Evolutionary conservation across 169 alveolate species (phyloP), one percentile per base, ranked within the genome.

Genomic region (Cryptosporidium muris): DNA sequence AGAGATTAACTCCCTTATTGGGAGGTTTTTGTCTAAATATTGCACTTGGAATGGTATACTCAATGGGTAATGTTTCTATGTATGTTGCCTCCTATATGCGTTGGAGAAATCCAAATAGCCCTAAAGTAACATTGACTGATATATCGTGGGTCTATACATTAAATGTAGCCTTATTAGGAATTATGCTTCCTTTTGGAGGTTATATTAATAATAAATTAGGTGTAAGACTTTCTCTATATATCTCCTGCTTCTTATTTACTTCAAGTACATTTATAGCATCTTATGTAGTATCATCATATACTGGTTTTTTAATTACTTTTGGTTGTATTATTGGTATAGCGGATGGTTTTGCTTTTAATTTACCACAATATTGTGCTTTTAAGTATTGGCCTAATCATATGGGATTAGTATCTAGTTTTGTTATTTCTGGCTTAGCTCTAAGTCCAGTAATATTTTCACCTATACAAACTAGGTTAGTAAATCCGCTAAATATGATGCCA

Each of bases 361-460:
- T 74, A 14, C 74, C 85, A 36, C 85, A 74, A 53, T 74, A 74
- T 37, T 74, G 85, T 36, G 85, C 85, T 0, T 74, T 58, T 49
- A 74, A 37, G 38, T 64, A 45, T 25, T 74, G 38, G 40, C 85
- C 85, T 14, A 58, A 74, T 43, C 40, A 58, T 43, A 74, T 56
- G 16, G 85, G 85, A 11, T 51, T 62, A 14, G 85, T 51, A 8
- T 74, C 85, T 5, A 74, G 85, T 11, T 48, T 74, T 14, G 85
- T 74, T 1, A 62, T 62, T 25, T 74, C 85, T 25, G 85, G 85
- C 5, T 43, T 74, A 2, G 85, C 85, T 2, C 36, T 74, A 49
- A 74, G 85, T 34, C 85, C 85, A n/a, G 60, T 74, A 14, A 16
- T 74, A 58, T 74, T 74, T 37, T 74, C 85, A 3, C 85, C 85